phyloP scores from a whole-genome alignment of 768 basidiomycete species.

The Fomitopsis pulvina region DNA sequence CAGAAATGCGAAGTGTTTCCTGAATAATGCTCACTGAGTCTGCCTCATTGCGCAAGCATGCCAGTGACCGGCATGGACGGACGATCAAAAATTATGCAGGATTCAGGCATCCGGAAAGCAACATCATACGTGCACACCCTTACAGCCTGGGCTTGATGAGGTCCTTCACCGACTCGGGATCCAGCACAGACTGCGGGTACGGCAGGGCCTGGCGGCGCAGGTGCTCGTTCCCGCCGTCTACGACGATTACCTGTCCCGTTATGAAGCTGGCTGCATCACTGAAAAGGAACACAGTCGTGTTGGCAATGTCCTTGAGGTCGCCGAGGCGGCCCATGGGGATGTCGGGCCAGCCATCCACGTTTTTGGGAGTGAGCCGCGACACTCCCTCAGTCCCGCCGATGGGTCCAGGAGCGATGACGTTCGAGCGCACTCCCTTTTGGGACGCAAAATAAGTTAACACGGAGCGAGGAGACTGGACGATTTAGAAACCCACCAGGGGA shows the following conservation, averaged over 20 bases:
- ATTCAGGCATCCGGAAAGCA: background rate
- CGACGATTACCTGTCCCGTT: constrained; percentile 67
- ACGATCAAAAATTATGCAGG: no score
- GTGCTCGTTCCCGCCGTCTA: constrained; percentile 62
- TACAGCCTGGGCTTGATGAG: constrained; percentile 43
- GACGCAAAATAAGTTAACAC: background rate
- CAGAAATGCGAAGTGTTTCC: no score
- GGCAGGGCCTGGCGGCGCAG: constrained; percentile 42
- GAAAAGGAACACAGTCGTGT: constrained; percentile 74
- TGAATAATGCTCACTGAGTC: no score
- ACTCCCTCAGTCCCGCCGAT: constrained; percentile 75
- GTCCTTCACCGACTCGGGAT: constrained; percentile 44
- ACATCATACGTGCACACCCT: background rate
- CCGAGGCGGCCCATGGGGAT: constrained; percentile 49
- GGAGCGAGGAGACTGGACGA: background rate
- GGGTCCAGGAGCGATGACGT: constrained; percentile 79
- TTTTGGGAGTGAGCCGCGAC: constrained; percentile 41
- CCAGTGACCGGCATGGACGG: no score
- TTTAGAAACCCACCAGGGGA: constrained; percentile 42
- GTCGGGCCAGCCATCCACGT: constrained; percentile 12
- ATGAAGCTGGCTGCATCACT: constrained; percentile 74
- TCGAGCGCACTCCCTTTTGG: constrained; percentile 73
- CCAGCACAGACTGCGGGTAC: constrained; percentile 58
- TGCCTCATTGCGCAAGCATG: no score
- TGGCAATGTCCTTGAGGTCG: constrained; percentile 56